Percentiles rank a stretch among this genome's conserved stretches.
Conservation (phyloP, 495 filamentous ascomycete genomes). For the Lasiosphaeriaceae sp. region DNA sequence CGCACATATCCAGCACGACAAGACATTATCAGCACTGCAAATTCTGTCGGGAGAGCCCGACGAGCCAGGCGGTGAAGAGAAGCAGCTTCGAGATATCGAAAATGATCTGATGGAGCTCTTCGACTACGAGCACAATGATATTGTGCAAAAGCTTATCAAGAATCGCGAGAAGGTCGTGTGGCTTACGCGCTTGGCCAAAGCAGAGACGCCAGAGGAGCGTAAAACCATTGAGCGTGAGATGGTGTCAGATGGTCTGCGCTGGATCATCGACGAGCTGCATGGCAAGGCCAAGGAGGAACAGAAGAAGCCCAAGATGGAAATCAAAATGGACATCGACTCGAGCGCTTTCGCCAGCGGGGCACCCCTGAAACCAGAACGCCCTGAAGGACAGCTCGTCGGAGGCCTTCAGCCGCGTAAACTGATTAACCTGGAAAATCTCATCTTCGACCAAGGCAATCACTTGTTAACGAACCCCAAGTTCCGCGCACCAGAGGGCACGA, state of each 20-base stretch:
- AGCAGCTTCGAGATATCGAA: slow-evolving; percentile 83
- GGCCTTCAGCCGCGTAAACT: slow-evolving; percentile 83
- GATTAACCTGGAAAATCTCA: slow-evolving; percentile 91
- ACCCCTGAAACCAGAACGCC: slow-evolving; percentile 36
- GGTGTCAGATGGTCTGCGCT: slow-evolving; percentile 77
- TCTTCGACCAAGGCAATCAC: slow-evolving; percentile 98
- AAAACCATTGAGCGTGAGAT: slow-evolving; percentile 82
- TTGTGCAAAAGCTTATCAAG: slow-evolving; percentile 86
- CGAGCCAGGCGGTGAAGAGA: slow-evolving; percentile 67
- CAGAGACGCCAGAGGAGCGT: slow-evolving; percentile 75
- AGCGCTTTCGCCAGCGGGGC: slow-evolving; percentile 47
- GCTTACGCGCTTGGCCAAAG: slow-evolving; percentile 84
- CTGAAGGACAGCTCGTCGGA: slow-evolving; percentile 67
- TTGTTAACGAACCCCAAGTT: slow-evolving; percentile 97
- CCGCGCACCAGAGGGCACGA: slow-evolving; percentile 90
- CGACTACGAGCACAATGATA: slow-evolving; percentile 91
- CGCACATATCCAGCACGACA: slow-evolving; percentile 85
- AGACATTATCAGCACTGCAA: slow-evolving; percentile 73
- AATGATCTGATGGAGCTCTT: slow-evolving; percentile 98
- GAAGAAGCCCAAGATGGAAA: slow-evolving; percentile 67
- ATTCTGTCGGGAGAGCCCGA: slow-evolving; percentile 74
- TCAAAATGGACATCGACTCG: slow-evolving; percentile 95
- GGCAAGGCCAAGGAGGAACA: slow-evolving; percentile 51
- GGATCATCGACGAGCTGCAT: slow-evolving; percentile 82
- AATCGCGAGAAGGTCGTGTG: slow-evolving; percentile 92